Percentiles rank a stretch among this genome's conserved stretches.
Evolutionary conservation across 768 basidiomycete species (phyloP).

Genomic region (Amanita pseudoporphyria): DNA sequence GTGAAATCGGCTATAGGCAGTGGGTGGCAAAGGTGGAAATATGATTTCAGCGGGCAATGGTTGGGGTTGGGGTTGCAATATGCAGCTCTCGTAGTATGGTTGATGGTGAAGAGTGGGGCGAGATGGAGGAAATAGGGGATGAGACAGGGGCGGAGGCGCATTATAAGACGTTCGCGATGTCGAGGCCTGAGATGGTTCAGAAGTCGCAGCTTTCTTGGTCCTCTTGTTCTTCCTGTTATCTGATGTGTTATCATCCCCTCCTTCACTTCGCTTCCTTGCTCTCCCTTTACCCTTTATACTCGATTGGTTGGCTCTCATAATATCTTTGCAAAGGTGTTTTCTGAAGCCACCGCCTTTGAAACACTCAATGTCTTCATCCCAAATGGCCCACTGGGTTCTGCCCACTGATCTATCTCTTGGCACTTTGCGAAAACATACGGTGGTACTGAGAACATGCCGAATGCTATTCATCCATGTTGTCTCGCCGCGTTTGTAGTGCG

Average conservation of each 20-base stretch:
- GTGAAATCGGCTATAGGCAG: conserved; percentile 18
- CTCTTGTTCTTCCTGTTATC: conserved; percentile 38
- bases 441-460: conserved; percentile 91
- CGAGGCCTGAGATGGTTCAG: conserved; percentile 13
- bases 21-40: conserved; percentile 63
- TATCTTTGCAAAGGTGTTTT: conserved; percentile 48
- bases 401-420: conserved; percentile 69
- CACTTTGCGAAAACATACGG: conserved; percentile 83
- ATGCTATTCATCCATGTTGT: conserved; percentile 98
- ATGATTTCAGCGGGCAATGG: conserved; percentile 50
- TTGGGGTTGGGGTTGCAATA: conserved; percentile 32
- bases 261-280: conserved; percentile 25
- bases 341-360: conserved; percentile 79
- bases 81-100: conserved; percentile 59
- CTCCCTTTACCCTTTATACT: conserved; percentile 23
- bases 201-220: conserved; percentile 29
- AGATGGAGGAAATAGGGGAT: conserved; percentile 39
- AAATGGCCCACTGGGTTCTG: conserved; percentile 83
- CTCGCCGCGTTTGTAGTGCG: conserved; percentile 87
- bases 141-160: conserved; percentile 20
- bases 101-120: conserved; percentile 59
- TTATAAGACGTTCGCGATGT: conserved; percentile 14
- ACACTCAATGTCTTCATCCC: conserved; percentile 72
- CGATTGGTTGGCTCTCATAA: conserved; percentile 24
- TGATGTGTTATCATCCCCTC: conserved; percentile 24